A percentile compares a stretch with the other conserved stretches of the same genome.
Evolutionary conservation across 305 asterid genomes (phyloP).

Genomic region (Solanum hybrid): DNA sequence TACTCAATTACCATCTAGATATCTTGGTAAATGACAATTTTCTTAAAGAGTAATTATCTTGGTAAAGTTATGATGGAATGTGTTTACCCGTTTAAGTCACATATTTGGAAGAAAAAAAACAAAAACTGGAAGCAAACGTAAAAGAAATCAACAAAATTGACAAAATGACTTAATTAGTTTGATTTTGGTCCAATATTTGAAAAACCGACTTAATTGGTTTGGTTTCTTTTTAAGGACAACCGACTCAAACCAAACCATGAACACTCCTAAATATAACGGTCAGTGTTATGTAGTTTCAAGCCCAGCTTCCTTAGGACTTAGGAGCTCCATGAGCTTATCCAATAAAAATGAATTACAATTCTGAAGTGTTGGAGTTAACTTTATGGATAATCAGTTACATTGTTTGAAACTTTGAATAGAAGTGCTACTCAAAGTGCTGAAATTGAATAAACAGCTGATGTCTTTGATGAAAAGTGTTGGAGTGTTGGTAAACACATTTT

Average conservation of each 20-base stretch:
- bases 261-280: neutral
- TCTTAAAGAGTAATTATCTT: neutral
- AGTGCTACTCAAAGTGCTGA: neutral
- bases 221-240: neutral
- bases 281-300: neutral
- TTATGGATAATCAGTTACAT: neutral
- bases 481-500: neutral
- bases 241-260: neutral
- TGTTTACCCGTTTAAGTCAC: neutral
- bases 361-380: neutral
- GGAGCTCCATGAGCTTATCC: neutral
- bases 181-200: neutral
- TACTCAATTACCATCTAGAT: neutral
- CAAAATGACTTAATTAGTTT: neutral
- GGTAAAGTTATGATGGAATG: neutral
- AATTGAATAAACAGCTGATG: neutral
- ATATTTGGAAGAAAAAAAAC: neutral
- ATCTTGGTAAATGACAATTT: neutral
- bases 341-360: neutral
- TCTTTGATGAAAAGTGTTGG: neutral
- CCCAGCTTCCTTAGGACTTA: neutral
- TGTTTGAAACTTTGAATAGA: neutral
- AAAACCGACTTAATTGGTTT: neutral
- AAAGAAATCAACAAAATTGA: neutral
- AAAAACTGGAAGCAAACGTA: neutral